These are phyloP conservation scores for Bruguiera sexangula DNA, from an alignment of 345 rosid species.

Conservation along the genomic window DNA sequence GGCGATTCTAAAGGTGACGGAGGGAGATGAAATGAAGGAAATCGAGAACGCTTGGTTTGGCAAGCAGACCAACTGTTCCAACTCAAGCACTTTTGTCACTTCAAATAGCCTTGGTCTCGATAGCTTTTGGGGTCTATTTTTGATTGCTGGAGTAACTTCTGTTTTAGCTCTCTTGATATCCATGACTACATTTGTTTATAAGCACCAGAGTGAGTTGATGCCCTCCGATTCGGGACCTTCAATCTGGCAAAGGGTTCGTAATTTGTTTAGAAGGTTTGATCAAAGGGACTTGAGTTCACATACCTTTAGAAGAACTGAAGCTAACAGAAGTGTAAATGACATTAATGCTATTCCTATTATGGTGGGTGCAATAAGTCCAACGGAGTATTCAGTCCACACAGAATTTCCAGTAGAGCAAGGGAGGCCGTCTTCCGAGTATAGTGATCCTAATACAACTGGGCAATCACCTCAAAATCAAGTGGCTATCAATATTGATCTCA, in stretches of 20 bases:
- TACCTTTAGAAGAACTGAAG: background rate
- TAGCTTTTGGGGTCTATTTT: conserved; percentile 23
- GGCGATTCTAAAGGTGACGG: conserved; percentile 11
- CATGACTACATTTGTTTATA: background rate
- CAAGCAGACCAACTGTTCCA: background rate
- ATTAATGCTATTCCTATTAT: background rate
- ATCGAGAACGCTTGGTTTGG: conserved; percentile 10
- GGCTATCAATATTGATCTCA: background rate
- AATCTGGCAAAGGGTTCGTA: background rate
- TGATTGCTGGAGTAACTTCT: conserved; percentile 13
- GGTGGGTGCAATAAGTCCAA: background rate
- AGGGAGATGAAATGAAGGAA: conserved; percentile 10
- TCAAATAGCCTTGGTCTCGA: conserved; percentile 10
- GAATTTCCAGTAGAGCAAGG: background rate
- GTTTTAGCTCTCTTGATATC: conserved; percentile 6
- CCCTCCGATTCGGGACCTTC: conserved; percentile 3
- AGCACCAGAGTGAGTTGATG: background rate
- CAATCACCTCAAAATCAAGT: too few species aligned
- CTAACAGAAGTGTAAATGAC: background rate
- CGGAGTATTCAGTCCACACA: background rate
- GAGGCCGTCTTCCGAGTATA: background rate
- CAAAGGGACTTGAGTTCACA: conserved; percentile 13
- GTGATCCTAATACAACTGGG: too few species aligned
- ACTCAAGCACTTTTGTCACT: background rate
- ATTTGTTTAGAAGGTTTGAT: conserved; percentile 9